These are phyloP conservation scores for Austropuccinia psidii DNA, from an alignment of 1,284 basidiomycete species.

Conservation along the genomic window DNA sequence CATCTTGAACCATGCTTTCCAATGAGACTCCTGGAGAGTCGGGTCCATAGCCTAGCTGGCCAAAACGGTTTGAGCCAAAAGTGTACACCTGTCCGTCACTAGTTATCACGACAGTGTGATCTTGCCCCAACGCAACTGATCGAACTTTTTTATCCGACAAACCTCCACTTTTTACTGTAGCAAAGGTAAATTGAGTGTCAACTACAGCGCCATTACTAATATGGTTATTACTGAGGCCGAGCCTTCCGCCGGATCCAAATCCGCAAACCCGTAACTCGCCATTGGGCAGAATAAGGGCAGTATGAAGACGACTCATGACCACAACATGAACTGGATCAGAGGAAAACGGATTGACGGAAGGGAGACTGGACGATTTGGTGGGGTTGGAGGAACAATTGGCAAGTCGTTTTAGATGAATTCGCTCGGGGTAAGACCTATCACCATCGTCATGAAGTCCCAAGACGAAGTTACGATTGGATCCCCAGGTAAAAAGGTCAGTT, in stretches of 20 bases:
- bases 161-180: slow-evolving; percentile 56
- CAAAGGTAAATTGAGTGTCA: slow-evolving; percentile 67
- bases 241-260: slow-evolving; percentile 72
- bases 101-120: slow-evolving; percentile 84
- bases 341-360: background rate
- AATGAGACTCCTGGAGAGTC: slow-evolving; percentile 53
- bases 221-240: slow-evolving; percentile 42
- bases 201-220: slow-evolving; percentile 2
- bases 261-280: slow-evolving; percentile 65
- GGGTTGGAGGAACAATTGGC: slow-evolving; percentile 43
- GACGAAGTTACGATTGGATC: slow-evolving; percentile 60
- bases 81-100: slow-evolving; percentile 71
- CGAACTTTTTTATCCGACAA: slow-evolving; percentile 55
- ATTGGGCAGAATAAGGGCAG: slow-evolving; percentile 36
- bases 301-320: slow-evolving; percentile 19
- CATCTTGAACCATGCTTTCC: slow-evolving; percentile 61
- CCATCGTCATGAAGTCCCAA: slow-evolving; percentile 74
- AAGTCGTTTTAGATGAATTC: slow-evolving; percentile 56
- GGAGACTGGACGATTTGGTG: slow-evolving; percentile 41
- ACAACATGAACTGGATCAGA: slow-evolving; percentile 7
- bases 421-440: slow-evolving; percentile 73
- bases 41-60: slow-evolving; percentile 78
- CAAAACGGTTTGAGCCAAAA: slow-evolving; percentile 83
- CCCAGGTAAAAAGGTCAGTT: slow-evolving; percentile 77
- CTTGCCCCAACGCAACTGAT: slow-evolving; percentile 76